Conservation (phyloP, 257 asterid species). For the Solanum habrochaites region DNA sequence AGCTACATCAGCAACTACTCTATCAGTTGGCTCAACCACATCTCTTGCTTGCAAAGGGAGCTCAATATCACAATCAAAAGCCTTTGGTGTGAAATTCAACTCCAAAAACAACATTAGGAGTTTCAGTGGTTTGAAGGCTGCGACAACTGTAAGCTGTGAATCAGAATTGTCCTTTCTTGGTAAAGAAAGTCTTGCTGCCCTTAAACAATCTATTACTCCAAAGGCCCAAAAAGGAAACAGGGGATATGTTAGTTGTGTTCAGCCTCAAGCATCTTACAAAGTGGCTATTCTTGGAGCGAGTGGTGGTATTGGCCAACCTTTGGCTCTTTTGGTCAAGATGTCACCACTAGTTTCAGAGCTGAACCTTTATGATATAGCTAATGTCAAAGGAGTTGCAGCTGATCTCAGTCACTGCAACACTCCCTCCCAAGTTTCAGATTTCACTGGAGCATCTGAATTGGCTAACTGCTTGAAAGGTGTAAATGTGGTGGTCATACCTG, state of each 20-base stretch:
- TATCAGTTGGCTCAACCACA: slow-evolving; percentile 41
- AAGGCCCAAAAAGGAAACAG: slow-evolving; percentile 19
- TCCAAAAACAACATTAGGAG: slow-evolving; percentile 24
- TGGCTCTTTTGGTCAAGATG: slow-evolving; percentile 73
- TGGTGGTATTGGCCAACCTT: slow-evolving; percentile 88
- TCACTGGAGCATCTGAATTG: slow-evolving; percentile 60
- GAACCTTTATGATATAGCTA: slow-evolving; percentile 70
- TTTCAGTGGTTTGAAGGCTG: slow-evolving; percentile 46
- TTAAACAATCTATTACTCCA: slow-evolving; percentile 12
- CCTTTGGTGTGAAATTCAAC: slow-evolving; percentile 31
- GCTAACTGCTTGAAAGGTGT: slow-evolving; percentile 54
- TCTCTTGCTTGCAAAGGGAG: slow-evolving; percentile 28
- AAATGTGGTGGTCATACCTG: slow-evolving; percentile 71
- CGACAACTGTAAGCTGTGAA: slow-evolving; percentile 17
- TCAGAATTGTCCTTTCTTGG: slow-evolving; percentile 35
- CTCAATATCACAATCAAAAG: slow-evolving; percentile 25
- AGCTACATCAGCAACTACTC: slow-evolving; percentile 50
- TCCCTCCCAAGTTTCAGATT: slow-evolving; percentile 56
- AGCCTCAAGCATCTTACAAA: slow-evolving; percentile 79
- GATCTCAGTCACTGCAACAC: slow-evolving; percentile 92
- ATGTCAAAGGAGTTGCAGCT: slow-evolving; percentile 81
- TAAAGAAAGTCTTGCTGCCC: slow-evolving; percentile 27
- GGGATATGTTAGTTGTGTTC: slow-evolving; percentile 28
- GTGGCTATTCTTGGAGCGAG: slow-evolving; percentile 76
- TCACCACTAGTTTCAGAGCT: slow-evolving; percentile 66